These are phyloP conservation scores for Thelonectria rubi DNA, from an alignment of 2,329 filamentous ascomycete genomes.

Conservation along the genomic window DNA sequence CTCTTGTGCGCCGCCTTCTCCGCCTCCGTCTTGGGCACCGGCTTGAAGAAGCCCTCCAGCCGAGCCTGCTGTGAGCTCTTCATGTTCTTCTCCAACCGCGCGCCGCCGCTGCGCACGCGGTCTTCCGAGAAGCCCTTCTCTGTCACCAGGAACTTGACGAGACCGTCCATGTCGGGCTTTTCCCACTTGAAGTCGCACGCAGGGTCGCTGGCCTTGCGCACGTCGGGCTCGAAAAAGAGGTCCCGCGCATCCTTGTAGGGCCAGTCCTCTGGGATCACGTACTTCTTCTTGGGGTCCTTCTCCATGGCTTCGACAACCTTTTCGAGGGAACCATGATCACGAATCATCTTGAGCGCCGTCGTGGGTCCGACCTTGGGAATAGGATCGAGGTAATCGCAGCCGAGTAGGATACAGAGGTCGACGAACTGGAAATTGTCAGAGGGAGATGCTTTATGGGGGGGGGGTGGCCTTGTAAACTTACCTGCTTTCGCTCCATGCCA, in stretches of 20 bases:
- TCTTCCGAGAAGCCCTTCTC: conserved; percentile 99
- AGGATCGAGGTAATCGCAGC: conserved; percentile 97
- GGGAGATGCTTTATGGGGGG: neutral
- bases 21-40: conserved; percentile 84
- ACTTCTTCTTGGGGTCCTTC: conserved; percentile 80
- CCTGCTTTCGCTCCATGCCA: conserved; percentile 86
- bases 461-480: conserved; percentile 48
- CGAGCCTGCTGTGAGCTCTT: conserved; percentile 91
- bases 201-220: conserved; percentile 81
- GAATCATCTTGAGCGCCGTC: conserved; percentile 92
- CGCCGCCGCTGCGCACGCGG: conserved; percentile 81
- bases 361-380: conserved; percentile 93
- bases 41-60: conserved; percentile 97
- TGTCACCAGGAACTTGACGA: conserved; percentile 87
- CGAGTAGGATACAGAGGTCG: conserved; percentile 95
- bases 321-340: conserved; percentile 88
- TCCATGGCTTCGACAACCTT: conserved; percentile 84
- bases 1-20: conserved; percentile 88
- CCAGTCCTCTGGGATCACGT: conserved; percentile 93
- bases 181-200: conserved; percentile 99
- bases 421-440: conserved; percentile 73
- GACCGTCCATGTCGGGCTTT: conserved; percentile 86
- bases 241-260: conserved; percentile 91
- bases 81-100: conserved; percentile 85
- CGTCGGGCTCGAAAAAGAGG: conserved; percentile 91